Evolutionary conservation across 768 basidiomycete species (phyloP), one percentile per base, ranked within the genome.

Genomic region (Leucosporidium creatinivorum): DNA sequence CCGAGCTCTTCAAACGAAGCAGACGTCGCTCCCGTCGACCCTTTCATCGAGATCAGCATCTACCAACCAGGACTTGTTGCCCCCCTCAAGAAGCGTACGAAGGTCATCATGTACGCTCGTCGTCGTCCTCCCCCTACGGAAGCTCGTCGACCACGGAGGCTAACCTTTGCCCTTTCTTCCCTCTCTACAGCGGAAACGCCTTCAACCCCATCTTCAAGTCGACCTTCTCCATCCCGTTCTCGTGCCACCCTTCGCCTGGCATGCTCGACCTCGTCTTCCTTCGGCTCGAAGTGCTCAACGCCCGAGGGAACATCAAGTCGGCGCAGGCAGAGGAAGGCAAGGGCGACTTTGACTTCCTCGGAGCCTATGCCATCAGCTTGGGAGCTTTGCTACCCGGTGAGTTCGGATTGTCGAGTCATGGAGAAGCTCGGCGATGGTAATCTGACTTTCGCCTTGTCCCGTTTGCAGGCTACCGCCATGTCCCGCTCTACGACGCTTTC

Each of bases 131-230:
- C 3, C 12, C 0, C 2, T 6, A 17, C 13, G 8, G 39, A 44
- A 44, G 39, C 8, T 13, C 17, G 17, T 61, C 23, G 10, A 8
- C n/a, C 18, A 36, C 8, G 0, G 2, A 18, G 33, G 2, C 60
- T n/a, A 12, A 44, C 23, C 26, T 4, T 21, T n/a, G 36, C n/a
- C n/a, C 19, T 25, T 10, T 28, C 19, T 17, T 36, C 23, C 23
- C 4, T 47, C 12, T 59, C 15, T 6, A 25, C 63, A 68, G 71
- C n/a, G 75, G 73, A 13, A 93, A 93, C 75, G 91, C 93, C 0
- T 93, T 94, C 80, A 96, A 96, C 77, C 94, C 94, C 0, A 79
- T 85, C 2, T 97, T 93, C 89, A 83, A 90, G 69, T 85, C 92
- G 73, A 62, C 54, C 49, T 78, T 93, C 30, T 77, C 79, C 25